Base-by-base conservation (phyloP, 352 stramenopile species). In the Aphanomyces cochlioides region DNA sequence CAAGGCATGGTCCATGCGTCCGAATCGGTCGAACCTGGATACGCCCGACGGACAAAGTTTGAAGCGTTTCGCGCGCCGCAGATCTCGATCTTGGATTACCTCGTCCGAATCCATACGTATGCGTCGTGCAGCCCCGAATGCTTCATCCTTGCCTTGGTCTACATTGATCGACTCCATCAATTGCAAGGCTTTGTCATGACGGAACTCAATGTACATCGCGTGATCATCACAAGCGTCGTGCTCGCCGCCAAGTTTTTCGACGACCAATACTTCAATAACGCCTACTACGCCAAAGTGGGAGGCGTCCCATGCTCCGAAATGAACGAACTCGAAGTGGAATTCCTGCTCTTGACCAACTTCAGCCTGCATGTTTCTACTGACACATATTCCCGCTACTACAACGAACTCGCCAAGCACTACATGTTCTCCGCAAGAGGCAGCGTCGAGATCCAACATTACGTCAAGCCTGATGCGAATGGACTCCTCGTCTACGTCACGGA, bases 231-330 rank as follows among this genome's bases (percentile, higher is more conserved):
- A 58, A 90, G 92, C 53, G 84, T 99, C 67, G 94, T 99, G 70
- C 76, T 99, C 7, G 96, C 96, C 5, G 96, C 97, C 69, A 99
- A 99, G 82, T 99, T 99, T 79, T 99, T 99, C 73, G 97, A 99
- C 77, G 97, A 99, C 84, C 93, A 98, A 54, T 99, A 99, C 82
- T 99, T 98, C 78, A 99, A 99, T 75, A 99, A 99, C 81, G 95
- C 96, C 21, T 99, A 99, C 85, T 99, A 99, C 76, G 94, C 97
- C 17, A 99, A 99, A 75, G 92, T 98, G 38, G 93, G 96, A 39
- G 93, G 94, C 21, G 91, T 93, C 53, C 81, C 95, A 7, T 94
- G 94, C 66, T 83, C 77, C 36, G 93, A 98, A 83, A 98, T 99
- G 87, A 99, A 99, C 82, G 88, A 94, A 58, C 85, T 99, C 7